Evolutionary conservation across 2,329 filamentous ascomycete genomes (phyloP).

Genomic region (Trichoderma sp.): DNA sequence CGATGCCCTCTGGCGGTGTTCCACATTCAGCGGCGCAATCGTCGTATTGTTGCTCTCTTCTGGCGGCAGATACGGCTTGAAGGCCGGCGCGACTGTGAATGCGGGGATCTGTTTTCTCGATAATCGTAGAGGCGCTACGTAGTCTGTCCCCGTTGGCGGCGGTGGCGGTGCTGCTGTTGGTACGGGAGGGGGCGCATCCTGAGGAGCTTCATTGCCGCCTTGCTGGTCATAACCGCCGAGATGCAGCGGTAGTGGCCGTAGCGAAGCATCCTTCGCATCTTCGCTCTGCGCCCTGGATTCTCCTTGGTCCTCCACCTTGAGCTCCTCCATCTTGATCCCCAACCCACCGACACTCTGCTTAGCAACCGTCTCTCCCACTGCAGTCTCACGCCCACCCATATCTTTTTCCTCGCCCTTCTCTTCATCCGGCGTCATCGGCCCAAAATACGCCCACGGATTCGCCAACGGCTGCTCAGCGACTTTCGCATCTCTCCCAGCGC

Average conservation of each 20-base stretch:
- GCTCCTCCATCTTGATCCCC: background rate
- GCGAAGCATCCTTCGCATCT: background rate
- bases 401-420: background rate
- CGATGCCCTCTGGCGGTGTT: background rate
- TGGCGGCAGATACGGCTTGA: slow-evolving; percentile 39
- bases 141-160: slow-evolving; percentile 27
- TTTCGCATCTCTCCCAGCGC: background rate
- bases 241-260: background rate
- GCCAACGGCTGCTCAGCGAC: slow-evolving; percentile 32
- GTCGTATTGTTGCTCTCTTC: background rate
- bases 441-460: slow-evolving; percentile 44
- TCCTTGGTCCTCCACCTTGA: background rate
- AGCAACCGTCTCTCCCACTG: background rate
- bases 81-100: slow-evolving; percentile 32
- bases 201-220: background rate
- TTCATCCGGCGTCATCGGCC: slow-evolving; percentile 30
- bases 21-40: slow-evolving; percentile 7
- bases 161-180: background rate
- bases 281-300: background rate
- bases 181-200: background rate
- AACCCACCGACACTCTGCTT: background rate
- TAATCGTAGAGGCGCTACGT: slow-evolving; percentile 38
- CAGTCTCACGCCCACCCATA: background rate
- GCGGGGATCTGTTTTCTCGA: slow-evolving; percentile 34
- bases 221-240: background rate